Evolutionary conservation across 371 early-diverging fungal genomes (phyloP).

Genomic region (Syncephalastrum sp.): DNA sequence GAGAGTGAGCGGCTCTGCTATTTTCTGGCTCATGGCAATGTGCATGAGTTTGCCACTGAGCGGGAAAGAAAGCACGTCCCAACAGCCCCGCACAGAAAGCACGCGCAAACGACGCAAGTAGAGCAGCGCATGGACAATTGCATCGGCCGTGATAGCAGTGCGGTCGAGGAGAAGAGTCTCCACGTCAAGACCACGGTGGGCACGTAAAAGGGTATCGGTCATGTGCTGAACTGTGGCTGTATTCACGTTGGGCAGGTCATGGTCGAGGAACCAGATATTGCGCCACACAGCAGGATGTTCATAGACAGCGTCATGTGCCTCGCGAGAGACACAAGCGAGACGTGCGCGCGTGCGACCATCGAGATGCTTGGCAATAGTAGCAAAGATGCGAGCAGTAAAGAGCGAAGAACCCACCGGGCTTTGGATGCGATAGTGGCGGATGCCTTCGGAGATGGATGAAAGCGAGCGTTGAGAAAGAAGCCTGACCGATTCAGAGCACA

Average conservation of each 20-base stretch:
- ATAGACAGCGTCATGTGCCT: no score
- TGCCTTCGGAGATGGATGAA: conserved; percentile 25
- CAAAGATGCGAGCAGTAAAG: conserved; percentile 9
- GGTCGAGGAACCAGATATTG: conserved; percentile 11
- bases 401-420: conserved; percentile 5
- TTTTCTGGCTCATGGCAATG: background rate
- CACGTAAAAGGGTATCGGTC: conserved; percentile 11
- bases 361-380: conserved; percentile 10
- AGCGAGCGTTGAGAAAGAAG: conserved; percentile 25
- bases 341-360: conserved; percentile 26
- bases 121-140: conserved; percentile 10
- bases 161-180: conserved; percentile 11
- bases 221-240: conserved; percentile 13
- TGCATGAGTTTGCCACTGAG: conserved; percentile 15
- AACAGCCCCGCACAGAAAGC: conserved; percentile 19
- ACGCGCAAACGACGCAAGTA: conserved; percentile 9
- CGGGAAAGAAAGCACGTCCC: conserved; percentile 17
- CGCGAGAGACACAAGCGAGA: conserved; percentile 11
- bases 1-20: conserved; percentile 3
- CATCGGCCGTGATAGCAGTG: conserved; percentile 8
- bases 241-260: conserved; percentile 12
- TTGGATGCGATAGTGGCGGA: conserved; percentile 6
- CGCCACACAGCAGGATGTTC: conserved; percentile 19
- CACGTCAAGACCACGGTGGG: conserved; percentile 10
- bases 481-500: conserved; percentile 18